Evolutionary conservation across 1,284 basidiomycete species (phyloP).

Genomic region (Fomitopsis schrenkii): DNA sequence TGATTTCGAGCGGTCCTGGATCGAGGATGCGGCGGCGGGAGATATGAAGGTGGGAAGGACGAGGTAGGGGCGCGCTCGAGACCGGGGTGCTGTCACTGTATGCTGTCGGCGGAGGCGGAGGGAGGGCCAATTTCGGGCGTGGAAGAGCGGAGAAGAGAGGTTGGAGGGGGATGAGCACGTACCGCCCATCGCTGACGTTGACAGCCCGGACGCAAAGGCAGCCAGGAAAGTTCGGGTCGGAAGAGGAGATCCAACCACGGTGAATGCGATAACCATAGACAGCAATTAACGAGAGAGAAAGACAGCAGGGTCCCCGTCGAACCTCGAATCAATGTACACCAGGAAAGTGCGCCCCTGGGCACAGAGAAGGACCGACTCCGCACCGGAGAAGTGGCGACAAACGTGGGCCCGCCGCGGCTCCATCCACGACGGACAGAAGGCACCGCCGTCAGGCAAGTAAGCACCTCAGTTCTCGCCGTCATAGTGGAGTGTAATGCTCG

Average conservation of each 20-base stretch:
- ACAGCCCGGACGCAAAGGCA: background rate
- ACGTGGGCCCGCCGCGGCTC: background rate
- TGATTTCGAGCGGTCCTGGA: background rate
- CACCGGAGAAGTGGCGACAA: background rate
- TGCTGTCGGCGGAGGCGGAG: background rate
- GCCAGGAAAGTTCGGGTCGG: background rate
- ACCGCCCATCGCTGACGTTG: background rate
- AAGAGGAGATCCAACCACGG: background rate
- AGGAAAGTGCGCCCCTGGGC: background rate
- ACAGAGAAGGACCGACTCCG: background rate
- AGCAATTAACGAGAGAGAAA: background rate
- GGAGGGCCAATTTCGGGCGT: background rate
- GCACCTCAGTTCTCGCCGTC: slow-evolving; percentile 53
- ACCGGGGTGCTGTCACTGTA: background rate
- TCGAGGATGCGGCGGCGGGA: background rate
- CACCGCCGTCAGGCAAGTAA: background rate
- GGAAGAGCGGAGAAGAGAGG: background rate
- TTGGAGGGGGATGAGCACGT: background rate
- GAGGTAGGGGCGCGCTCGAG: background rate
- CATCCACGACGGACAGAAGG: background rate
- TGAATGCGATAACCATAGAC: background rate
- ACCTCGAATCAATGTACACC: background rate
- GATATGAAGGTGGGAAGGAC: background rate
- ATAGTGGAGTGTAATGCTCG: slow-evolving; percentile 83
- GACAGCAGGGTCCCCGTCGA: background rate